Percentiles rank a stretch among this genome's conserved stretches.
These are phyloP conservation scores for Fusarium tupiense DNA, from an alignment of 2,329 filamentous ascomycete genomes.

Conservation along the genomic window DNA sequence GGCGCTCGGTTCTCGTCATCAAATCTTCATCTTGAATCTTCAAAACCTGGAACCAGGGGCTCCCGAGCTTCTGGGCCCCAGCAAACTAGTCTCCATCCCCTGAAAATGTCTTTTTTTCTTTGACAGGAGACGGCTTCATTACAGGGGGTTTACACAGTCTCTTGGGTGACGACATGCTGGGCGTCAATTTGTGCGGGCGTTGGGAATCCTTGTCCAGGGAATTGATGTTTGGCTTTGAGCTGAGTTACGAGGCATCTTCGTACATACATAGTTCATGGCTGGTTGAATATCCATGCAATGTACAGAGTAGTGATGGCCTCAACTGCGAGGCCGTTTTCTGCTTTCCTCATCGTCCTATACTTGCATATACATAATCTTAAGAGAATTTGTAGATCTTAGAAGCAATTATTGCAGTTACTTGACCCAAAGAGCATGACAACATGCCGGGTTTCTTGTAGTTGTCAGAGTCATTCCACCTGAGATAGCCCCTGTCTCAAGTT, in stretches of 20 bases:
- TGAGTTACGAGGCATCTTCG: neutral
- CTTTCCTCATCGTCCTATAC: conserved; percentile 4
- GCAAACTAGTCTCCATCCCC: conserved; percentile 17
- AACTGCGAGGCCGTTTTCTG: neutral
- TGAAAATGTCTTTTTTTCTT: conserved; percentile 12
- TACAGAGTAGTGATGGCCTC: conserved; percentile 16
- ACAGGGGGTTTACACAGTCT: conserved; percentile 29
- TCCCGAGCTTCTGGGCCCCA: conserved; percentile 11
- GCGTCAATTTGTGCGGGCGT: conserved; percentile 23
- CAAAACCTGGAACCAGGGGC: conserved; percentile 34
- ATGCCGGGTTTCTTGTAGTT: neutral
- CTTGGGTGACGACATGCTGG: conserved; percentile 31
- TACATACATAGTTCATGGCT: neutral
- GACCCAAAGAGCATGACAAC: neutral
- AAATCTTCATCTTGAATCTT: conserved; percentile 35
- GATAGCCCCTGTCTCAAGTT: conserved; percentile 30
- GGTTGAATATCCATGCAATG: neutral
- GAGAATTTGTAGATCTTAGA: conserved; percentile 13
- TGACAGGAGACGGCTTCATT: conserved; percentile 37
- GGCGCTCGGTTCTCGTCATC: conserved; percentile 23
- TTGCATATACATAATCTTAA: conserved; percentile 17
- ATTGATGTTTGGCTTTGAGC: neutral
- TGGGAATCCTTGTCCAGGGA: neutral
- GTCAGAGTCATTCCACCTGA: conserved; percentile 22
- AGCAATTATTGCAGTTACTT: neutral